These are phyloP conservation scores for Phytophthora pseudosyringae DNA, from an alignment of 352 stramenopile species.

Conservation along the genomic window DNA sequence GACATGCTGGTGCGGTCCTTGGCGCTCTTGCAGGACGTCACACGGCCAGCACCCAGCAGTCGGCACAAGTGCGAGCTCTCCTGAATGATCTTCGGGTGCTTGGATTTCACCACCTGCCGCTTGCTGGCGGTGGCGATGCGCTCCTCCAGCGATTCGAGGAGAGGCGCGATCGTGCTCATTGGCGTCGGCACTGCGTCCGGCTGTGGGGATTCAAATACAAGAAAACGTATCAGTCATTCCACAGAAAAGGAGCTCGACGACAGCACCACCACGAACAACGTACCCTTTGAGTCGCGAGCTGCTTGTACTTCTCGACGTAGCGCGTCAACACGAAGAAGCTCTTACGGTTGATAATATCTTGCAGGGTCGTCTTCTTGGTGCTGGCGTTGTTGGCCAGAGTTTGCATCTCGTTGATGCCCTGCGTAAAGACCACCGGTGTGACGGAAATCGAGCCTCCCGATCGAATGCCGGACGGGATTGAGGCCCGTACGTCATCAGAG, in stretches of 20 bases:
- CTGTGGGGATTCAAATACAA: conserved; percentile 26
- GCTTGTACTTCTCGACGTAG: conserved; percentile 73
- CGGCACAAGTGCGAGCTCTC: conserved; percentile 71
- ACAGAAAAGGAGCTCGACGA: background rate
- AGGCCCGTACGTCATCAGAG: conserved; percentile 40
- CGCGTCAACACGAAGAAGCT: conserved; percentile 62
- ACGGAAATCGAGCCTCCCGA: conserved; percentile 57
- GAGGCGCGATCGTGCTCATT: conserved; percentile 42
- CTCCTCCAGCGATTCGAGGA: conserved; percentile 60
- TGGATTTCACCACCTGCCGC: conserved; percentile 71
- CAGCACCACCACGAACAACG: conserved; percentile 1
- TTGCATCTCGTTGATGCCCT: conserved; percentile 88
- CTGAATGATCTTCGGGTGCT: conserved; percentile 84
- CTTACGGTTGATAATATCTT: conserved; percentile 80
- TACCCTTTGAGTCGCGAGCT: conserved; percentile 47
- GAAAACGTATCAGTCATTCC: conserved; percentile 15
- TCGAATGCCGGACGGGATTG: conserved; percentile 57
- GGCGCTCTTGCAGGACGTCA: conserved; percentile 96
- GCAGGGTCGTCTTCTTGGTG: conserved; percentile 70
- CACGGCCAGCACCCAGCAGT: conserved; percentile 86
- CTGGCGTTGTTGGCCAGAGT: conserved; percentile 77
- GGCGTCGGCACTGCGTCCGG: conserved; percentile 54
- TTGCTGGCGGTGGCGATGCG: conserved; percentile 64
- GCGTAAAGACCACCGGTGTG: conserved; percentile 72
- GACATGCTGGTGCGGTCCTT: conserved; percentile 98